Evolutionary conservation across 2,329 filamentous ascomycete species (phyloP).

Genomic region (Sporothrix curviconia): DNA sequence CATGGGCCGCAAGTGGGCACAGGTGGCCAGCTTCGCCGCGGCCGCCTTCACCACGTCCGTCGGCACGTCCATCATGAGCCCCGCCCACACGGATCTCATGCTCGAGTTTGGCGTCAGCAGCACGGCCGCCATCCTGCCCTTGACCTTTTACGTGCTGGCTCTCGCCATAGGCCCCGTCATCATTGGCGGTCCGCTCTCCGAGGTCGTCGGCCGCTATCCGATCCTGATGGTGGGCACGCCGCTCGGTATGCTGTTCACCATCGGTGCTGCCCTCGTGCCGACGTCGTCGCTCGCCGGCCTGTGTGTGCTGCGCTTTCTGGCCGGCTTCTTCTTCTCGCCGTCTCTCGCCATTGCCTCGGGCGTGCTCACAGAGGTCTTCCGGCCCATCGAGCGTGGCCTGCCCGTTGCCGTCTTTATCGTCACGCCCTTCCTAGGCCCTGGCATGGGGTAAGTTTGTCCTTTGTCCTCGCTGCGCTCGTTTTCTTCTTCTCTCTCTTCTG

Average conservation of each 20-base stretch:
- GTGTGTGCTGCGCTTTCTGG: conserved; percentile 49
- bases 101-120: conserved; percentile 46
- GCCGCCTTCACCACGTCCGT: conserved; percentile 44
- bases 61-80: conserved; percentile 48
- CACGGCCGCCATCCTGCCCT: conserved; percentile 50
- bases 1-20: conserved; percentile 32
- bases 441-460: conserved; percentile 37
- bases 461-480: background rate
- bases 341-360: conserved; percentile 44
- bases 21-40: conserved; percentile 32
- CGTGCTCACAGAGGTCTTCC: conserved; percentile 44
- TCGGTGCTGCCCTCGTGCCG: conserved; percentile 47
- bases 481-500: background rate
- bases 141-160: conserved; percentile 55
- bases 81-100: conserved; percentile 41
- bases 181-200: conserved; percentile 52
- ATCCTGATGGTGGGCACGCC: conserved; percentile 44
- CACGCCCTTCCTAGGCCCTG: conserved; percentile 47
- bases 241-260: conserved; percentile 46
- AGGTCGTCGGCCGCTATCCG: conserved; percentile 48
- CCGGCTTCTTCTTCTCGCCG: conserved; percentile 45
- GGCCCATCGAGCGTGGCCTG: conserved; percentile 34
- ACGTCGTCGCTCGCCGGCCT: conserved; percentile 40
- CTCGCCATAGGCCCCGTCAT: conserved; percentile 54
- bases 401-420: conserved; percentile 42